Base-by-base conservation (phyloP, 139 green algal genomes). In the Marvania coccoides region DNA sequence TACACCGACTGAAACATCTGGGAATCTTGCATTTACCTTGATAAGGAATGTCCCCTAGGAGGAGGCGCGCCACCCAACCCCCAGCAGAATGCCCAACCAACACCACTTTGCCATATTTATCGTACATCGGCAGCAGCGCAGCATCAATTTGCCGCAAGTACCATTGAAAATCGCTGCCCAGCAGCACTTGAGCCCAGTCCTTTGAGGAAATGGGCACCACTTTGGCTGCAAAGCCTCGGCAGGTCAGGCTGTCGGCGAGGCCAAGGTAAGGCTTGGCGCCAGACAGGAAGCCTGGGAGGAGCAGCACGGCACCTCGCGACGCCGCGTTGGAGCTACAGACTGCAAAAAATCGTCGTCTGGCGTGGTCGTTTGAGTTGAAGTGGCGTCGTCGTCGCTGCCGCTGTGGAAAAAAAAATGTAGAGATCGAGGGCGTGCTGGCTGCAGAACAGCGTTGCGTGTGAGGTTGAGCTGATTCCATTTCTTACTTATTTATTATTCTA, bases 71-170 rank as follows among this genome's bases (percentile, higher is more conserved):
- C 1, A 84, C 36, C 74, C 74, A 84, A 23, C 78, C 78, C 15
- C 78, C 78, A 3, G 78, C 78, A 15, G 59, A 75, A 64, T 84
- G 78, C 26, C 70, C 78, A 12, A 84, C 66, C 4, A 77, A 64
- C 5, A 51, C 61, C 5, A 77, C 63, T 0, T 46, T 35, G 5
- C 63, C 71, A 38, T 73, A 40, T 45, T 31, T 47, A 14, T 48
- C 55, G 30, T 63, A 24, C 56, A 73, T 13, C 14, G 15, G 14
- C 9, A 12, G 42, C 31, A 73, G 31, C 29, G 34, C 15, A 1
- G 51, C 26, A 14, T 73, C 71, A 37, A 73, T 5, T 2, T 62
- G 35, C 19, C 29, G 23, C 6, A 73, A n/a, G 19, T 77, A 77
- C 28, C 36, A 72, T 0, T 34, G 15, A 3, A 72, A 58, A 3